These are phyloP conservation scores for Alternaria triticimaculans DNA, from an alignment of 2,329 filamentous ascomycete genomes.

Conservation along the genomic window DNA sequence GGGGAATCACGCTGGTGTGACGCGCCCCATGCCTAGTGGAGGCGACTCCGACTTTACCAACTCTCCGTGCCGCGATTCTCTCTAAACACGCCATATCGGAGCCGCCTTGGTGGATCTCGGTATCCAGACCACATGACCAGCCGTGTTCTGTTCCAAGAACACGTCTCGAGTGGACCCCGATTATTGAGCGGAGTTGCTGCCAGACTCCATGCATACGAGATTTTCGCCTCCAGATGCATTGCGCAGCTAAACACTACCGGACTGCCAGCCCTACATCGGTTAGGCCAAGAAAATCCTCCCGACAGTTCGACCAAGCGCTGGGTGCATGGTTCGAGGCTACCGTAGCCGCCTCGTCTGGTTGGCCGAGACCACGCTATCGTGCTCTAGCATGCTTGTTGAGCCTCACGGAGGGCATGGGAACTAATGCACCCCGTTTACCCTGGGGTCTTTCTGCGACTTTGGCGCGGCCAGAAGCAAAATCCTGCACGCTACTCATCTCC, in stretches of 20 bases:
- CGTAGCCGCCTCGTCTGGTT: constrained; percentile 9
- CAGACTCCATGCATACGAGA: neutral
- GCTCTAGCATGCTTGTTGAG: constrained; percentile 36
- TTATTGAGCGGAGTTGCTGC: constrained; percentile 10
- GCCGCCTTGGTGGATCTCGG: neutral
- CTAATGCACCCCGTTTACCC: constrained; percentile 37
- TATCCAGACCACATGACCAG: constrained; percentile 1
- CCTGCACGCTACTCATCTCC: constrained; percentile 16
- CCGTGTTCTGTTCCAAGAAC: neutral
- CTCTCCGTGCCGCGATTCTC: constrained; percentile 2
- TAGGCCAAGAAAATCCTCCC: constrained; percentile 26
- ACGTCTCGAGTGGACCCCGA: neutral
- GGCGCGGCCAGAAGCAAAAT: constrained; percentile 34
- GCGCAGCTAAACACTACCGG: neutral
- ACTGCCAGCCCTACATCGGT: neutral
- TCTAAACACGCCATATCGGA: neutral
- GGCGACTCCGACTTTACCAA: neutral
- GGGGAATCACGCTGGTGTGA: neutral
- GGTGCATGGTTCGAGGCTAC: constrained; percentile 3
- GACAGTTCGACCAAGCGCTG: constrained; percentile 31
- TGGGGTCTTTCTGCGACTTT: constrained; percentile 15
- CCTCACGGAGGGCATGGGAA: constrained; percentile 27
- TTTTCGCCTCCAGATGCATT: constrained; percentile 8
- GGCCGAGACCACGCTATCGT: constrained; percentile 23
- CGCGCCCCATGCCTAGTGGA: constrained; percentile 1